Base-by-base conservation (phyloP, 371 early-diverging fungal species). In the Mortierella sp. region DNA sequence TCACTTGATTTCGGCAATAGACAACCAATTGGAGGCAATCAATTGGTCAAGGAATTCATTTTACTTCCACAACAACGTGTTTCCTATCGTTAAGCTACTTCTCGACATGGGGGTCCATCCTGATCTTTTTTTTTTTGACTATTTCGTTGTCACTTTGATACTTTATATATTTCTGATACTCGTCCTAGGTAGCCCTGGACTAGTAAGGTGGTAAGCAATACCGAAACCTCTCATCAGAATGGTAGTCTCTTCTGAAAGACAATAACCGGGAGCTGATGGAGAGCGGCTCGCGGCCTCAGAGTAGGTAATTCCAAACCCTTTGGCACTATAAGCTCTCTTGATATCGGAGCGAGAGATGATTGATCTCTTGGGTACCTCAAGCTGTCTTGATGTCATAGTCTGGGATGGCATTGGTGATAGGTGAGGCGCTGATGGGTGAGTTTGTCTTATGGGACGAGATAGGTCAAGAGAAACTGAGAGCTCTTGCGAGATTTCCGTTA, bases 21-120 rank as follows among this genome's bases (percentile, higher is more conserved):
- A 11, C 21, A 4, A 55, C 55, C 28, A 55, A 19, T 11, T 55
- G 24, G 63, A n/a, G 0, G 11, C 50, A 5, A 38, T 36, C 15
- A 59, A 8, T 36, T 33, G 59, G 36, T 59, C 59, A 61, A 61
- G 19, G 40, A 36, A 61, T 41, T n/a, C 28, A 28, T 19, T 58
- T 19, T 6, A 58, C 58, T 15, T 33, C 36, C 22, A 36, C 58
- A n/a, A 19, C 33, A 10, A 58, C 58, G 22, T 36, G 36, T 24
- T 58, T 58, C 38, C 58, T 58, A n/a, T 58, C 33, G 36, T 58
- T 58, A 24, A 33, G 58, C 19, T 58, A 33, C n/a, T 58, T 58
- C 52, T 21, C 19, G 52, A 47, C 19, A 47, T 19, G 52, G 19
- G 52, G 2, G n/a, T 52, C 19, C 19, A 16, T 16, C 52, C 10